phyloP scores from a whole-genome alignment of 1,139 yeast species.

The Blastobotrys ciferrii region DNA sequence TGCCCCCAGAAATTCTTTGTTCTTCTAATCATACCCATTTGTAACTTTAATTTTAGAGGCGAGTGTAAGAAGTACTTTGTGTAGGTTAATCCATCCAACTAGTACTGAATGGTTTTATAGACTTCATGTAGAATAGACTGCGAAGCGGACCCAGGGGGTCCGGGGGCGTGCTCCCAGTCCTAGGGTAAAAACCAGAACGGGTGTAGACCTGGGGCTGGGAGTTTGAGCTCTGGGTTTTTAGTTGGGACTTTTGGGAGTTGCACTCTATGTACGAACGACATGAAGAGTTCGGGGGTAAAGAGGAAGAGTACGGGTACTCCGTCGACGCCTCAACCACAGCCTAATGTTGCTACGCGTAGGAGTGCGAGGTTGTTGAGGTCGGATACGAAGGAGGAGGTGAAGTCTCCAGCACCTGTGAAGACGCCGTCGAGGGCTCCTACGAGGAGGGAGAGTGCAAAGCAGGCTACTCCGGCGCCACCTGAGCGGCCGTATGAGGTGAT shows the following conservation, averaged over 20 bases:
- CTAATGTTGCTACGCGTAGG: conserved; percentile 3
- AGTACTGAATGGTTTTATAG: too few species aligned
- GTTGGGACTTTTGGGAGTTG: background rate
- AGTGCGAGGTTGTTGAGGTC: conserved; percentile 1
- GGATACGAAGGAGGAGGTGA: background rate
- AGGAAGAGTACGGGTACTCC: conserved; percentile 8
- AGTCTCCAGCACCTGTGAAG: background rate
- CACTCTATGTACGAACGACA: too few species aligned
- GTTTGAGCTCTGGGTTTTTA: background rate
- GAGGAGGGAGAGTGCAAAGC: background rate
- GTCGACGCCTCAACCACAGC: conserved; percentile 6
- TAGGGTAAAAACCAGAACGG: too few species aligned
- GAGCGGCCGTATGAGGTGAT: conserved; percentile 65
- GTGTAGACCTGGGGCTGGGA: too few species aligned
- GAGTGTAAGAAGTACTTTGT: too few species aligned
- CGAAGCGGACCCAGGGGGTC: too few species aligned
- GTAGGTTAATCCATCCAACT: too few species aligned
- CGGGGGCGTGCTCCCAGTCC: too few species aligned
- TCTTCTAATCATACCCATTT: too few species aligned
- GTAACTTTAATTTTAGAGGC: too few species aligned
- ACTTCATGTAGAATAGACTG: too few species aligned
- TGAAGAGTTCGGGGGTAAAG: background rate
- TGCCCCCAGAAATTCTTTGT: too few species aligned
- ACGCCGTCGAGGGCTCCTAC: background rate
- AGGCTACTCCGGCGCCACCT: conserved; percentile 9